phyloP scores from a whole-genome alignment of 2,329 filamentous ascomycete genomes.

The Penicillium sp. region DNA sequence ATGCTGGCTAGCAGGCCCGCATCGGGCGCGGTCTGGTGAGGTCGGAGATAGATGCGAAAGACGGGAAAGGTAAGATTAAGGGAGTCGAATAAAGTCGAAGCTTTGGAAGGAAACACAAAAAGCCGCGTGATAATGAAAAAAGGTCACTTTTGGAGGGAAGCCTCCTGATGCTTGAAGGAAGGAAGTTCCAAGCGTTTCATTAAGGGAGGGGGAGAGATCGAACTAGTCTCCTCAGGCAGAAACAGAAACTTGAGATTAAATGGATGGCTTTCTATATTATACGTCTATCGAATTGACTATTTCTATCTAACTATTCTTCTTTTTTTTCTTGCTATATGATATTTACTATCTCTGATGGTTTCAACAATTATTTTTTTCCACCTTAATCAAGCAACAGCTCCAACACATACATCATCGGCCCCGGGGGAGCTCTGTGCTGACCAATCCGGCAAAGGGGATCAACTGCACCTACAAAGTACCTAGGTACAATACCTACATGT shows the following conservation, averaged over 20 bases:
- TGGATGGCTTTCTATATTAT: background rate
- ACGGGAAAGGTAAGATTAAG: background rate
- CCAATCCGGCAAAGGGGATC: constrained; percentile 16
- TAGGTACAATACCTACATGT: too few relatives aligned
- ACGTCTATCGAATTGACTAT: background rate
- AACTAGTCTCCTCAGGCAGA: constrained; percentile 6
- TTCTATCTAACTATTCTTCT: background rate
- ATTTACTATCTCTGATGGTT: background rate
- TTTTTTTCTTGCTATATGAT: background rate
- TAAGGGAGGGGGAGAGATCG: constrained; percentile 1
- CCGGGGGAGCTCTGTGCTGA: constrained; percentile 5
- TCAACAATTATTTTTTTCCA: background rate
- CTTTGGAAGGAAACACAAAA: background rate
- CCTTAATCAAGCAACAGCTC: background rate
- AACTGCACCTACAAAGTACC: background rate
- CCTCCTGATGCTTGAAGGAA: constrained; percentile 4
- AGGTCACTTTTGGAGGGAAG: background rate
- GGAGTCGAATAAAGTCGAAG: constrained; percentile 1
- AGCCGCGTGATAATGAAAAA: background rate
- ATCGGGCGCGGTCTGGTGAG: constrained; percentile 22
- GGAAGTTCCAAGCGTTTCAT: constrained; percentile 2
- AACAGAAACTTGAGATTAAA: constrained; percentile 4
- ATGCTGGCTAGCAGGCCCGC: constrained; percentile 31
- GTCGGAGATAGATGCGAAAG: background rate
- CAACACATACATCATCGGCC: constrained; percentile 10